Conservation (phyloP, 2,329 filamentous ascomycete genomes). For the Aureobasidium sp. region DNA sequence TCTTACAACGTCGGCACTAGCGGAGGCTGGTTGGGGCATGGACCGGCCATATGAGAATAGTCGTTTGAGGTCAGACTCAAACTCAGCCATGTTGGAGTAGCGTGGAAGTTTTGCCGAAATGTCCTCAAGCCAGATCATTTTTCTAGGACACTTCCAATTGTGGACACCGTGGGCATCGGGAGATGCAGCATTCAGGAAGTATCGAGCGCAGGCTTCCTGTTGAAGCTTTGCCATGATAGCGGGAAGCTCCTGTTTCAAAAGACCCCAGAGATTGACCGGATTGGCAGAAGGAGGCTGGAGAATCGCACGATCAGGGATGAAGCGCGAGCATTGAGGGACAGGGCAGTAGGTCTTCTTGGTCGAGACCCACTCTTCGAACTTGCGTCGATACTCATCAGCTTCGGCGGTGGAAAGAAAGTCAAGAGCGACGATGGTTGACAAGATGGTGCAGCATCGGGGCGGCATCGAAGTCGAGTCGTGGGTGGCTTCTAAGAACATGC, state of each 20-base stretch:
- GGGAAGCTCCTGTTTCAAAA: conserved; percentile 13
- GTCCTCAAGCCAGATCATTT: not conserved
- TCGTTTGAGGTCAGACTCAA: conserved; percentile 5
- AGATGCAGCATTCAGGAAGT: not conserved
- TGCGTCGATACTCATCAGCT: conserved; percentile 33
- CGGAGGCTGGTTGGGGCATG: not conserved
- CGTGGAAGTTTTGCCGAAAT: not conserved
- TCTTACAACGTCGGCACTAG: conserved; percentile 1
- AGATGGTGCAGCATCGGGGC: conserved; percentile 38
- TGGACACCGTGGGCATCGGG: not conserved
- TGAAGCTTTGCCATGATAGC: not conserved
- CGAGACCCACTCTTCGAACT: conserved; percentile 44
- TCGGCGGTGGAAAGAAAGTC: conserved; percentile 32
- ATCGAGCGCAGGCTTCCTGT: not conserved
- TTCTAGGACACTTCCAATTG: not conserved
- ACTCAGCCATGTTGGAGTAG: not conserved
- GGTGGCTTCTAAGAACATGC: conserved; percentile 37
- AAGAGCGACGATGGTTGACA: conserved; percentile 37
- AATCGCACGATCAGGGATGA: conserved; percentile 36
- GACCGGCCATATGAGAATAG: not conserved
- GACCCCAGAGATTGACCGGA: conserved; percentile 5
- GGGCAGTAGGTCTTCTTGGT: conserved; percentile 44
- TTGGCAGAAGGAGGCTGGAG: not conserved
- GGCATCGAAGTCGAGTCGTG: conserved; percentile 38
- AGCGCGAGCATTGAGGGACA: conserved; percentile 41